Conservation (phyloP, 257 asterid genomes). For the Forsythia suspensa region DNA sequence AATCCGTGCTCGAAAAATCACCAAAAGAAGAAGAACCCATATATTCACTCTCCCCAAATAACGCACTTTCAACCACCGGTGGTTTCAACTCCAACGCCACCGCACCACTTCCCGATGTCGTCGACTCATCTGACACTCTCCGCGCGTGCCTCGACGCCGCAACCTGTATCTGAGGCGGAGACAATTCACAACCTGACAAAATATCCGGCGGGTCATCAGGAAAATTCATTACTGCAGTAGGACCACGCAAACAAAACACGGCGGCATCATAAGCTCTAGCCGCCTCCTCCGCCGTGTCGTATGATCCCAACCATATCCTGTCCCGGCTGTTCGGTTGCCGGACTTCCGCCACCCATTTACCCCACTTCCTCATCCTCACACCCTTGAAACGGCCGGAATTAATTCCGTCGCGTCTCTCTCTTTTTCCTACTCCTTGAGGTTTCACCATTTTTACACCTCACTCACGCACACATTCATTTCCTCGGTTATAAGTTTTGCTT, state of each 20-base stretch:
- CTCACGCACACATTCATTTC: neutral
- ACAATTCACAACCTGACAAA: constrained; percentile 27
- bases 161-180: constrained; percentile 61
- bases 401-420: constrained; percentile 27
- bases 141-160: constrained; percentile 67
- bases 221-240: constrained; percentile 56
- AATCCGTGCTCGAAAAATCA: constrained; percentile 8
- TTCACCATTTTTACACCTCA: constrained; percentile 41
- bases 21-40: constrained; percentile 12
- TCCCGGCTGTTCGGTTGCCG: constrained; percentile 75
- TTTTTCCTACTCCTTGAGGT: constrained; percentile 27
- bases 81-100: constrained; percentile 20
- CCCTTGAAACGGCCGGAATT: constrained; percentile 52
- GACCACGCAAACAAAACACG: constrained; percentile 63
- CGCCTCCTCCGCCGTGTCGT: constrained; percentile 74
- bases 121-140: constrained; percentile 12
- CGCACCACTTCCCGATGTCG: neutral
- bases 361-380: constrained; percentile 81
- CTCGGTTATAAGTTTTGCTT: neutral
- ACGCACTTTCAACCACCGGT: constrained; percentile 27
- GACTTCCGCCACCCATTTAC: constrained; percentile 83
- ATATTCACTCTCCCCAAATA: constrained; percentile 23
- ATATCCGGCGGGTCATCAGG: constrained; percentile 57
- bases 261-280: constrained; percentile 82
- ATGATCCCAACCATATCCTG: constrained; percentile 78